Percentiles rank a stretch among this genome's conserved stretches.
Evolutionary conservation across 2,329 filamentous ascomycete genomes (phyloP).

Genomic region (Alternaria alternata): DNA sequence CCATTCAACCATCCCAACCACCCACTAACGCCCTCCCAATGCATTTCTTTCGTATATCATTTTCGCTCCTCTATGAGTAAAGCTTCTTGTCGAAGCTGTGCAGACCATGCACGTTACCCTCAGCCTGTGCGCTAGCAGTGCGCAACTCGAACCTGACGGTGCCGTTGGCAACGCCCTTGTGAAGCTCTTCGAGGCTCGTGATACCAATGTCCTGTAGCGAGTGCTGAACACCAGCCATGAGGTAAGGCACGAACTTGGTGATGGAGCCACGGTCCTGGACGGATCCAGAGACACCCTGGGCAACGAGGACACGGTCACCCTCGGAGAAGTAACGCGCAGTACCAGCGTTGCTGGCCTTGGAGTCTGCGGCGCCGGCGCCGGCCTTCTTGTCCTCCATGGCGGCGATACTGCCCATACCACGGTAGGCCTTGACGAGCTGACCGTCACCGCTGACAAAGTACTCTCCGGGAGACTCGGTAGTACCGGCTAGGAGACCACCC

Average conservation of each 20-base stretch:
- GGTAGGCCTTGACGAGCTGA: slow-evolving; percentile 98
- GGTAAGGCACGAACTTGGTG: slow-evolving; percentile 94
- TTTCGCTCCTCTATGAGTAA: slow-evolving; percentile 71
- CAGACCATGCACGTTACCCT: slow-evolving; percentile 95
- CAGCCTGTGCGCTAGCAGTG: slow-evolving; percentile 91
- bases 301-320: slow-evolving; percentile 91
- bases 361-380: slow-evolving; percentile 73
- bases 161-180: slow-evolving; percentile 76
- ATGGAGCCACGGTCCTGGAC: slow-evolving; percentile 85
- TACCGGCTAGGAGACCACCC: slow-evolving; percentile 96
- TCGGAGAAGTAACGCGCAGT: slow-evolving; percentile 99
- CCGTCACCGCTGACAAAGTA: slow-evolving; percentile 97
- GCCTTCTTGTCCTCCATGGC: slow-evolving; percentile 99
- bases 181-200: slow-evolving; percentile 79
- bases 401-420: slow-evolving; percentile 98
- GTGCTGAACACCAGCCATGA: slow-evolving; percentile 95
- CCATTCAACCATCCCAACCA: slow-evolving; percentile 7
- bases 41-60: slow-evolving; percentile 26
- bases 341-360: slow-evolving; percentile 82
- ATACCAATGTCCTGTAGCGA: slow-evolving; percentile 95
- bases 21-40: slow-evolving; percentile 42
- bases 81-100: slow-evolving; percentile 99
- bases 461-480: slow-evolving; percentile 94
- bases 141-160: slow-evolving; percentile 90
- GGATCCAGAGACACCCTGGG: slow-evolving; percentile 91